phyloP scores from a whole-genome alignment of 2,329 filamentous ascomycete species.

The Penicillium aurantiogriseum region DNA sequence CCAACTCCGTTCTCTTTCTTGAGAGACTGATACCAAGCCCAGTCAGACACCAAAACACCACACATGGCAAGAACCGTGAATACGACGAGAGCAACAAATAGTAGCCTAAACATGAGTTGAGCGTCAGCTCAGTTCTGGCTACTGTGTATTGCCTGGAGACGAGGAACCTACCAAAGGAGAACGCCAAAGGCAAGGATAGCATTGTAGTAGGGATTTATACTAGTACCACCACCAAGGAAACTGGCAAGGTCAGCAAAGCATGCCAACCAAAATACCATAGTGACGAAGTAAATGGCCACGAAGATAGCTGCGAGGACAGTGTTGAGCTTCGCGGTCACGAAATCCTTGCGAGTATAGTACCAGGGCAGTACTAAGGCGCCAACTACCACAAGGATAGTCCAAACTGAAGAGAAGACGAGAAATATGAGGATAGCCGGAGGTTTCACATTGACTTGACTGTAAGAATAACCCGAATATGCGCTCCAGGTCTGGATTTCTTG shows the following conservation, averaged over 20 bases:
- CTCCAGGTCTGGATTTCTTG: slow-evolving; percentile 2
- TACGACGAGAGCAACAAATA: slow-evolving; percentile 31
- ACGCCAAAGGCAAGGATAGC: slow-evolving; percentile 32
- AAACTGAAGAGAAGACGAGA: slow-evolving; percentile 26
- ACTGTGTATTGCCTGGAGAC: neutral
- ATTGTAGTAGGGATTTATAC: slow-evolving; percentile 16
- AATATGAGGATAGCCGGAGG: slow-evolving; percentile 25
- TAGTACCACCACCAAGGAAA: slow-evolving; percentile 7
- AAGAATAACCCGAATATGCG: slow-evolving; percentile 7
- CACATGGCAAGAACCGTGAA: slow-evolving; percentile 29
- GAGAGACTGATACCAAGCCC: slow-evolving; percentile 27
- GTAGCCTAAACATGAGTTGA: slow-evolving; percentile 19
- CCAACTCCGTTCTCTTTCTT: neutral
- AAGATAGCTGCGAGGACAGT: slow-evolving; percentile 21
- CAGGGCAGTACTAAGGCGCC: slow-evolving; percentile 24
- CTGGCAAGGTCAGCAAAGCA: slow-evolving; percentile 30
- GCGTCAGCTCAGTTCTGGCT: neutral
- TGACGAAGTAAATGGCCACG: slow-evolving; percentile 27
- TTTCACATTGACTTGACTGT: slow-evolving; percentile 11
- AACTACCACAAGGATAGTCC: slow-evolving; percentile 27
- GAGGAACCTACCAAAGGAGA: slow-evolving; percentile 10
- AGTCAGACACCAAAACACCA: slow-evolving; percentile 28
- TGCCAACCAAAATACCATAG: slow-evolving; percentile 34
- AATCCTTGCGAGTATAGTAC: slow-evolving; percentile 18
- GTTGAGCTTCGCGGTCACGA: slow-evolving; percentile 19